phyloP scores from a whole-genome alignment of 331 rosid genomes.

The Pyrus hybrid region DNA sequence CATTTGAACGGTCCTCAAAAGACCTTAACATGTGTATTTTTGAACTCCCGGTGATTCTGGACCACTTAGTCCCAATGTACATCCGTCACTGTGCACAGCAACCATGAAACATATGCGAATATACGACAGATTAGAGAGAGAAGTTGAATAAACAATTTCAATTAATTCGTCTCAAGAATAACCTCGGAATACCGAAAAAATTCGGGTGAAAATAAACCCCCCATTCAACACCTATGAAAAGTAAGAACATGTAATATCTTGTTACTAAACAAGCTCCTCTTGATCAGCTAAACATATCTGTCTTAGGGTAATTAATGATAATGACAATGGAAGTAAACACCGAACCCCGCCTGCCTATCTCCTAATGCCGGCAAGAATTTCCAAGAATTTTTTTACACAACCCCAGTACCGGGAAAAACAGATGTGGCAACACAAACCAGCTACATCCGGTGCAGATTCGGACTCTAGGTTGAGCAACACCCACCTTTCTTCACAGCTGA shows the following conservation, averaged over 20 bases:
- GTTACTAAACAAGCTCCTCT: constrained; percentile 5
- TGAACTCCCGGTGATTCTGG: too few species aligned
- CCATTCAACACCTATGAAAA: neutral
- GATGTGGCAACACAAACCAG: constrained; percentile 20
- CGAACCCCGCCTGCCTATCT: neutral
- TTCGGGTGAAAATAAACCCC: neutral
- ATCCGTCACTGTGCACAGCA: too few species aligned
- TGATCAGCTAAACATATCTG: constrained; percentile 3
- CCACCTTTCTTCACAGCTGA: constrained; percentile 44
- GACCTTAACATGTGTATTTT: too few species aligned
- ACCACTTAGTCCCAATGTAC: too few species aligned
- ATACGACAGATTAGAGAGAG: neutral
- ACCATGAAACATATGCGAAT: too few species aligned
- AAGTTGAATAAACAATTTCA: constrained; percentile 1
- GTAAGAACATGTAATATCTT: neutral
- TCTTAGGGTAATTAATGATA: neutral
- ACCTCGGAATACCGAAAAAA: neutral
- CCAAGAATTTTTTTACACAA: constrained; percentile 15
- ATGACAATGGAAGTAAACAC: neutral
- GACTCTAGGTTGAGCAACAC: constrained; percentile 38
- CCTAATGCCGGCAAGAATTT: constrained; percentile 17
- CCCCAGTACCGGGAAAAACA: constrained; percentile 11
- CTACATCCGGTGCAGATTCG: constrained; percentile 6
- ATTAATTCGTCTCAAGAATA: neutral
- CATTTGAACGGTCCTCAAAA: too few species aligned